phyloP scores from a whole-genome alignment of 306 rosid species.

The Cucurbita maxima region DNA sequence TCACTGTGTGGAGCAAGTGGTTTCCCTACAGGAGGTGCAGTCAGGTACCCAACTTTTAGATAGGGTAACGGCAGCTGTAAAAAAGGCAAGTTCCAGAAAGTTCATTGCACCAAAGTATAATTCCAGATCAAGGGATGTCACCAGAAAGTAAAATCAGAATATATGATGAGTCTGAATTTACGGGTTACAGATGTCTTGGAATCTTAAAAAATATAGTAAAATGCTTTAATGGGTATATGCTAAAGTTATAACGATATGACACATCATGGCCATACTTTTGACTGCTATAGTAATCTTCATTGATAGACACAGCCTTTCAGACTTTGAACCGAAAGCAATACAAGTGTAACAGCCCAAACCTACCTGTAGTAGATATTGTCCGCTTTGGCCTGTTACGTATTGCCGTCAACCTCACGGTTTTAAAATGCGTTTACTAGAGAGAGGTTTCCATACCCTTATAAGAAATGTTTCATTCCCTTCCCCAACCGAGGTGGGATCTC shows the following conservation, averaged over 20 bases:
- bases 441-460: too few species aligned
- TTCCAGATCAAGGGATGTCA: slow-evolving; percentile 12
- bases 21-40: slow-evolving; percentile 77
- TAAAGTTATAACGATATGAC: neutral
- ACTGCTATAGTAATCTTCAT: slow-evolving; percentile 1
- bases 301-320: neutral
- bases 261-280: neutral
- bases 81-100: slow-evolving; percentile 18
- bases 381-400: too few species aligned
- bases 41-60: slow-evolving; percentile 84
- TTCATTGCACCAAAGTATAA: slow-evolving; percentile 6
- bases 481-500: too few species aligned
- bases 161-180: neutral
- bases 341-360: neutral
- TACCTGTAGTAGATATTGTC: too few species aligned
- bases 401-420: too few species aligned
- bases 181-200: neutral
- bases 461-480: too few species aligned
- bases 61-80: slow-evolving; percentile 83
- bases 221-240: neutral
- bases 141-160: neutral
- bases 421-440: too few species aligned
- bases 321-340: neutral
- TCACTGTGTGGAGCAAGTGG: slow-evolving; percentile 77
- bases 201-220: neutral